Evolutionary conservation across 208 protist species (phyloP).

Genomic region (Phytomonas sp.): DNA sequence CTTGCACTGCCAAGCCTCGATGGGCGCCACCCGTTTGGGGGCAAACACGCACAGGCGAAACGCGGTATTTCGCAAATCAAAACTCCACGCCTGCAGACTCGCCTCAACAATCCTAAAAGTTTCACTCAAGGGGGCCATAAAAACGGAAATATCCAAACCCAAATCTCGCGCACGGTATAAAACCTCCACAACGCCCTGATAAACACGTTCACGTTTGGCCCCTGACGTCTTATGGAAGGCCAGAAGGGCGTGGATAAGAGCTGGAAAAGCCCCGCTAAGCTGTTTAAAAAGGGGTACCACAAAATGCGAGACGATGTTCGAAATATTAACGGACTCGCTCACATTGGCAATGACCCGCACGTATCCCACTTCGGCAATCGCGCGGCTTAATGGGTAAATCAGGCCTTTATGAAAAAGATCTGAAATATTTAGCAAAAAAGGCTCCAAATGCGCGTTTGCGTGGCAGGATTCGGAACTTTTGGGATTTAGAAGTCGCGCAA

Average conservation of each 20-base stretch:
- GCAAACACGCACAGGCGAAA: constrained; percentile 59
- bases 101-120: constrained; percentile 32
- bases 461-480: neutral
- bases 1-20: constrained; percentile 39
- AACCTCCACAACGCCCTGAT: constrained; percentile 72
- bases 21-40: constrained; percentile 25
- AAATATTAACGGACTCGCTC: constrained; percentile 38
- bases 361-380: constrained; percentile 45
- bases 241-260: constrained; percentile 20
- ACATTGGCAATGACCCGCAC: constrained; percentile 34
- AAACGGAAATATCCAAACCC: constrained; percentile 50
- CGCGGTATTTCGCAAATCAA: constrained; percentile 59
- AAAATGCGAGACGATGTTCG: constrained; percentile 69
- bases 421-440: neutral
- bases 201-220: constrained; percentile 20
- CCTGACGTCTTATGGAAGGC: neutral
- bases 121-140: constrained; percentile 27
- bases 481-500: constrained; percentile 14
- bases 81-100: constrained; percentile 35
- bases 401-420: constrained; percentile 33
- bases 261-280: constrained; percentile 13
- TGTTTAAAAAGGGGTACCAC: constrained; percentile 67
- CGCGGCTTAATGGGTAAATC: constrained; percentile 35
- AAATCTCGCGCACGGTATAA: constrained; percentile 45
- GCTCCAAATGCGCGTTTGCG: neutral